Evolutionary conservation across 371 early-diverging fungal genomes (phyloP), one percentile per base, ranked within the genome.

Genomic region (Choanephora cucurbitarum): DNA sequence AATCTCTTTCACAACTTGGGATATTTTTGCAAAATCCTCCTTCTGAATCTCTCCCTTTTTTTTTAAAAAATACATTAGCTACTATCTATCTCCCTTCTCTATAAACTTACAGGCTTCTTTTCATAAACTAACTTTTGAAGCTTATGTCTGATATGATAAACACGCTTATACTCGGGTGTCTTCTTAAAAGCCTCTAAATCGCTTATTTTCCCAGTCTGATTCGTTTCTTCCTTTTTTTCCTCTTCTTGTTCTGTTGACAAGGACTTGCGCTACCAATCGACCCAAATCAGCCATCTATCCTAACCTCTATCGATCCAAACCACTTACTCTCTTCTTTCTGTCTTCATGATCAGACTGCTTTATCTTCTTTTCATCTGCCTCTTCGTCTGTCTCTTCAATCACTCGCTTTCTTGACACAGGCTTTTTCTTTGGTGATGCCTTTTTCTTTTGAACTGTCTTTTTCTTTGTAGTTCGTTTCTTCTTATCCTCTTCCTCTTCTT

Each of bases 111-210:
- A 17, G 63, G 56, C 31, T 64, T 65, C 53, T 65, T 72, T 34
- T 68, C 62, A 55, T 72, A 72, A 9, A 72, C 69, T 48, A 68
- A 14, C 39, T 60, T 64, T 34, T 72, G 72, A n/a, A 72, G 64
- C 48, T 63, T 68, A 31, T 72, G 72, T 61, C 67, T 58, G 23
- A 58, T 49, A 24, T 66, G 67, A 47, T 66, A 66, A 15, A 66
- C 41, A 8, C 37, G 44, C 48, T 62, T 66, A 18, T 28, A 50
- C 10, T 37, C 37, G 14, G 37, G 53, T 13, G 64, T 64, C 58
- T 64, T 67, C 47, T 60, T 63, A 51, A 53, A 54, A 18, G 21
- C 31, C n/a, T 55, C 55, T 18, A 52, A 28, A 19, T 49, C 54
- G 2, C 19, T 46, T 19, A 44, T 39, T 11, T 45, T 52, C 2